Evolutionary conservation across 2,329 filamentous ascomycete genomes (phyloP), one percentile per base, ranked within the genome.

Genomic region (Shiraia sp.): DNA sequence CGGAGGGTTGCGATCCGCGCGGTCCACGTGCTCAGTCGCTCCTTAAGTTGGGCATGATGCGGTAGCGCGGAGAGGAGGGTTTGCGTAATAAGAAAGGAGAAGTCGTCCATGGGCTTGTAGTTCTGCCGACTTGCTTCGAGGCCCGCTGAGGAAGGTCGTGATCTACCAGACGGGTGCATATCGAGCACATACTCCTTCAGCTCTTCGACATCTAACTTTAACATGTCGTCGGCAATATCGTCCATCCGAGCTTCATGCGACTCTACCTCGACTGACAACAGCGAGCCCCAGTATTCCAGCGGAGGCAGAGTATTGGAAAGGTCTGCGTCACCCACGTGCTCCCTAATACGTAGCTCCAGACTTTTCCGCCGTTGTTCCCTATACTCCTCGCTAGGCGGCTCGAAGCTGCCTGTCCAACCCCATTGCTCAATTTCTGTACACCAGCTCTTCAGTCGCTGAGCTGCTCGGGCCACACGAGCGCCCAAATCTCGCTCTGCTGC

Each of bases 31-130:
- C 83, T 81, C 35, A 97, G 75, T n/a, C 95, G 71, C 7, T 80
- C 79, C 40, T 82, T 83, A 15, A 99, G 71, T 40, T 80, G 84
- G 8, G 89, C 86, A 29, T 96, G 73, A 45, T 87, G 85, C 1
- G 93, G 93, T 14, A 99, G 77, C 3, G 90, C 83, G 62, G 93
- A 88, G n/a, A 99, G 73, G 13, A 96, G 87, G 24, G 92, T 95
- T 19, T 91, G 88, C 1, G 93, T 96, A 42, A 97, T 81, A 32
- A 97, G 79, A 16, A 92, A 89, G 7, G 90, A 91, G 59, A 96
- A 83, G 67, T 97, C 93, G 57, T 93, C 90, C 76, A 97, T 82
- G 47, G 80, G 84, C 49, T 80, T 81, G 68, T 88, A 88, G 29
- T 75, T 73, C 22, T 57, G 59, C 32, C 63, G 58, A 15, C 23